Base-by-base conservation (phyloP, 371 early-diverging fungal genomes). In the Haplosporangium sp. region DNA sequence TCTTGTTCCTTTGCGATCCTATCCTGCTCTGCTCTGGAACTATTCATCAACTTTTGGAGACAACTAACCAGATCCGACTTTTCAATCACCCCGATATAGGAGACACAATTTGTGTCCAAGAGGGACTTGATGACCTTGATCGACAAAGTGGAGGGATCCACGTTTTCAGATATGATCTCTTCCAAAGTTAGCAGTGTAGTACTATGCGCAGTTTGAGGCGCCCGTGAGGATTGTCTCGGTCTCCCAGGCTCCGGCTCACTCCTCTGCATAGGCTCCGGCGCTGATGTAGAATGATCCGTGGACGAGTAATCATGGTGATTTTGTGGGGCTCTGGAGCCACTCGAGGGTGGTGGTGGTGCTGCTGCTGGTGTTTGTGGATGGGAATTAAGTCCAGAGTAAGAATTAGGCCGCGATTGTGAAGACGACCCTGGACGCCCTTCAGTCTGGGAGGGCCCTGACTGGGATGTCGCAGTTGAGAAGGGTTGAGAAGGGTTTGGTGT, bases 41-140 rank as follows among this genome's bases (percentile, higher is more conserved):
- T 55, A 5, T 64, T 46, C 20, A 77, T 68, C 43, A 77, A 51
- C 0, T 48, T 57, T 50, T 64, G 52, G 2, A 77, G 59, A 18
- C 52, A 64, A 9, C 37, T 37, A 7, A 70, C 69, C 20, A 77
- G 51, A 14, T 77, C 79, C 0, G 63, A 40, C 62, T 70, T 77
- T 38, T 77, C 79, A 0, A 68, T n/a, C 6, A 77, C 54, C 5
- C 79, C 79, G 1, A 55, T 56, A 55, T 68, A 68, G 10, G 52
- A 43, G 6, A 77, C 72, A 38, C 56, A 57, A 18, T 72, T 67
- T 36, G 73, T 23, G 12, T 77, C 73, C 62, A 77, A 43, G 11
- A 77, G 37, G 10, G 63, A 47, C 45, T 72, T 72, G 16, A 77
- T 60, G 51, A 77, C 73, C 47, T 72, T 67, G 58, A 70, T 47